Percentiles rank a stretch among this genome's conserved stretches.
Conservation (phyloP, 1,284 basidiomycete genomes). For the Papiliotrema terrestris region DNA sequence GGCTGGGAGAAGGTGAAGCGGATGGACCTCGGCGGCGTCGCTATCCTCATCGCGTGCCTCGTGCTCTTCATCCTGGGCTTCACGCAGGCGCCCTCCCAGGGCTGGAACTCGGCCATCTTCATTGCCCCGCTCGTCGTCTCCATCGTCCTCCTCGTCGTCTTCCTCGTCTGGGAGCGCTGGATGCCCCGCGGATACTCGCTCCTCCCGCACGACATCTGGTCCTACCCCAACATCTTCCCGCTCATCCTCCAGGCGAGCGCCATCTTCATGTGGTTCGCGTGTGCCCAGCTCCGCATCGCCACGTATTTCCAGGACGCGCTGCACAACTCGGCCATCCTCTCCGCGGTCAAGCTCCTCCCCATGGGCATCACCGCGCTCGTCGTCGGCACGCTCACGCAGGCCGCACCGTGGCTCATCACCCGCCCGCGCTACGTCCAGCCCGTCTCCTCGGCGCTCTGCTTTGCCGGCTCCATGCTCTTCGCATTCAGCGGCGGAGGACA, state of each 20-base stretch:
- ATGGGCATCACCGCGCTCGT: slow-evolving; percentile 44
- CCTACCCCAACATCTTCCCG: slow-evolving; percentile 44
- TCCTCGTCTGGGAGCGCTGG: slow-evolving; percentile 51
- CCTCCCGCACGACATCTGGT: slow-evolving; percentile 44
- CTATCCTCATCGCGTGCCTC: slow-evolving; percentile 33
- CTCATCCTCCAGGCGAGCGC: slow-evolving; percentile 36
- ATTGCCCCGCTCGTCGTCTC: slow-evolving; percentile 53
- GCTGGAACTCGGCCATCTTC: slow-evolving; percentile 43
- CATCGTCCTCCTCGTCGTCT: slow-evolving; percentile 59
- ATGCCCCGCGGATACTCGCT: slow-evolving; percentile 39
- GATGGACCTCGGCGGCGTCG: slow-evolving; percentile 45
- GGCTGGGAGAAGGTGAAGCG: slow-evolving; percentile 42
- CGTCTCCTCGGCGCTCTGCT: slow-evolving; percentile 29
- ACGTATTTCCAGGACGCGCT: slow-evolving; percentile 44
- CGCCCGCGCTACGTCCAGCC: slow-evolving; percentile 39
- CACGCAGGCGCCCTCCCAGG: slow-evolving; percentile 39
- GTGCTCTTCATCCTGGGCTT: slow-evolving; percentile 46
- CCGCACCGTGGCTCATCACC: slow-evolving; percentile 36
- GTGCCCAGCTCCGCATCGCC: slow-evolving; percentile 41
- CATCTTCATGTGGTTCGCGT: slow-evolving; percentile 41
- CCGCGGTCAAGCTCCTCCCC: slow-evolving; percentile 42
- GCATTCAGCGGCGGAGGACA: slow-evolving; percentile 37
- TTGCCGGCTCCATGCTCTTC: slow-evolving; percentile 40
- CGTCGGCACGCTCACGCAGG: slow-evolving; percentile 34
- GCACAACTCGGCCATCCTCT: slow-evolving; percentile 37